A percentile compares a stretch with the other conserved stretches of the same genome.
Conservation (phyloP, 768 basidiomycete genomes). For the Megacollybia marginata region DNA sequence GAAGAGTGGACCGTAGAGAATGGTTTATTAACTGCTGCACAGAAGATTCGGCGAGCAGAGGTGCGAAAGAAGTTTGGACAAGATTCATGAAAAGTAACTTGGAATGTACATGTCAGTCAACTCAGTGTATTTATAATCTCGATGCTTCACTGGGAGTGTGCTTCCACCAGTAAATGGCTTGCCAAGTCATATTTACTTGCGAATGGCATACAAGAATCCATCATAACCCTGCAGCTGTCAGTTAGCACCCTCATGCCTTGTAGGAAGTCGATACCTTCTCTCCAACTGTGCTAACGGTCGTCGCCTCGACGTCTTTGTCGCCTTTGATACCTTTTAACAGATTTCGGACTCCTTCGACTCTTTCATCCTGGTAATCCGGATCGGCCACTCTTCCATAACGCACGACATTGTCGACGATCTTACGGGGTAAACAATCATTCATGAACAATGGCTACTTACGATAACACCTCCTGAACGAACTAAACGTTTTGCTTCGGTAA, state of each 20-base stretch:
- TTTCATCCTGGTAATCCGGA: slow-evolving; percentile 22
- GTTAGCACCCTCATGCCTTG: too few species aligned
- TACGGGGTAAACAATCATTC: background rate
- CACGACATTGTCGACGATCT: slow-evolving; percentile 61
- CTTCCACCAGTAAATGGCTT: too few species aligned
- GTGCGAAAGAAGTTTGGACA: slow-evolving; percentile 56
- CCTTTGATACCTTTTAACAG: slow-evolving; percentile 38
- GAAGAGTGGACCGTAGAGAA: slow-evolving; percentile 93
- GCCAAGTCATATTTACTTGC: slow-evolving; percentile 21
- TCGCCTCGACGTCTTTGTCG: slow-evolving; percentile 44
- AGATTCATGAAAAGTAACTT: slow-evolving; percentile 63
- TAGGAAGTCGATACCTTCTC: slow-evolving; percentile 33
- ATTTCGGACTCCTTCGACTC: slow-evolving; percentile 37
- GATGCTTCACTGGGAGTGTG: too few species aligned
- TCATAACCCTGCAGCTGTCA: slow-evolving; percentile 7
- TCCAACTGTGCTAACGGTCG: slow-evolving; percentile 41
- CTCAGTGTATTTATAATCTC: too few species aligned
- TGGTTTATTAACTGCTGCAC: slow-evolving; percentile 84
- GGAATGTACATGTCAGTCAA: background rate
- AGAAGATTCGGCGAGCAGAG: slow-evolving; percentile 78
- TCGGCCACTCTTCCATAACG: slow-evolving; percentile 40
- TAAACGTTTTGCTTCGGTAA: slow-evolving; percentile 52
- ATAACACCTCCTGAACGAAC: slow-evolving; percentile 57
- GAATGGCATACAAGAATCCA: slow-evolving; percentile 42
- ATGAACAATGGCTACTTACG: slow-evolving; percentile 23